phyloP scores from a whole-genome alignment of 129 eudicot species.

The Chrysanthemum lavandulifolium region DNA sequence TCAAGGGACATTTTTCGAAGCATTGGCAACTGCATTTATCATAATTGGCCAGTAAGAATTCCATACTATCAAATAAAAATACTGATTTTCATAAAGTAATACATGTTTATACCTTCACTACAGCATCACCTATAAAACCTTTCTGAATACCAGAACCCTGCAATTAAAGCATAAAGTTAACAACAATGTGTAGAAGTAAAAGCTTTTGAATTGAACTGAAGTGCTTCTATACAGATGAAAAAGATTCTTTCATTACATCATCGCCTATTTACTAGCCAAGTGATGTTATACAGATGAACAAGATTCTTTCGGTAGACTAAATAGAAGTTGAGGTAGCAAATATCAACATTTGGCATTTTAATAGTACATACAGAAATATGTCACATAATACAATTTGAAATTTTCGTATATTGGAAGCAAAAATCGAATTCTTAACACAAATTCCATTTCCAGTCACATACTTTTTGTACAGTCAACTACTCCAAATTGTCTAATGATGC shows the following conservation, averaged over 20 bases:
- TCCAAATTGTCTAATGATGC: too few relatives aligned
- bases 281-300: neutral
- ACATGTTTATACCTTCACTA: constrained; percentile 45
- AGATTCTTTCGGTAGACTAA: neutral
- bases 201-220: neutral
- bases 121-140: constrained; percentile 50
- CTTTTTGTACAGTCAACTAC: neutral
- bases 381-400: neutral
- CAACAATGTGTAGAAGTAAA: constrained; percentile 12
- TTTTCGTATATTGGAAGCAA: neutral
- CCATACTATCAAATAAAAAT: neutral
- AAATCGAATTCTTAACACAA: neutral
- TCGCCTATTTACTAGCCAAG: neutral
- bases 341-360: too few relatives aligned
- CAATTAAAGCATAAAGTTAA: constrained; percentile 21
- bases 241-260: neutral
- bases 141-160: constrained; percentile 77
- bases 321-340: neutral
- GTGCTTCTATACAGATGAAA: neutral
- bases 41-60: constrained; percentile 13
- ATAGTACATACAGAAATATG: too few relatives aligned
- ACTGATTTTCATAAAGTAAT: too few relatives aligned
- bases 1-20: constrained; percentile 83
- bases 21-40: constrained; percentile 69
- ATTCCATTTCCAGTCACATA: neutral